A percentile compares a stretch with the other conserved stretches of the same genome.
phyloP scores from a whole-genome alignment of 2,329 filamentous ascomycete genomes.

The Colletotrichum caudatum region DNA sequence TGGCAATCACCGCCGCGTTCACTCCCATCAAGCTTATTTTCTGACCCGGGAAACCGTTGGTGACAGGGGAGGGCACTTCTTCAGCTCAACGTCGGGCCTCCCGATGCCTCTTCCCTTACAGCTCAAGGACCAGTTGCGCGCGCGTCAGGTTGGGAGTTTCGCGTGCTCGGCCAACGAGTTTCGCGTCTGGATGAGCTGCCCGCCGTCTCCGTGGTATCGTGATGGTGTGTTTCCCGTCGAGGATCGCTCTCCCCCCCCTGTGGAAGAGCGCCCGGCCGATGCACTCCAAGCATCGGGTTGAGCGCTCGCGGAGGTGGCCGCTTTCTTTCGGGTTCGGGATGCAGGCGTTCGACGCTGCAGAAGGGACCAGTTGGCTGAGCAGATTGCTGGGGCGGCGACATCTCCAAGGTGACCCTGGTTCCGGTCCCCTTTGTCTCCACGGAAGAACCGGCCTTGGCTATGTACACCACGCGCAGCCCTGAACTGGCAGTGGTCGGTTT shows the following conservation, averaged over 20 bases:
- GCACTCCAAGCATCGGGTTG: slow-evolving; percentile 11
- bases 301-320: slow-evolving; percentile 48
- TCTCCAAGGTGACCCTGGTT: slow-evolving; percentile 55
- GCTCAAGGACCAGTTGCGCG: too few relatives aligned
- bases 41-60: too few relatives aligned
- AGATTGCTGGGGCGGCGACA: not conserved
- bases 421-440: slow-evolving; percentile 57
- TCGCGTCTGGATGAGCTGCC: too few relatives aligned
- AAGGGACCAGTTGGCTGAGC: not conserved
- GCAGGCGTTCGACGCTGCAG: slow-evolving; percentile 18
- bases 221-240: not conserved
- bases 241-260: slow-evolving; percentile 44
- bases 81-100: too few relatives aligned
- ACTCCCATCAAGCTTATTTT: too few relatives aligned
- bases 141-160: not conserved
- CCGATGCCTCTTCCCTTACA: too few relatives aligned
- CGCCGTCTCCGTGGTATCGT: too few relatives aligned
- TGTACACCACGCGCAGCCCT: slow-evolving; percentile 60
- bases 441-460: slow-evolving; percentile 51
- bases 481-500: slow-evolving; percentile 60
- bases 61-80: too few relatives aligned
- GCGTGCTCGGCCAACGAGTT: not conserved
- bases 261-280: slow-evolving; percentile 41
- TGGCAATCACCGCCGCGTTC: too few relatives aligned
- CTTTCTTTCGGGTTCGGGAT: slow-evolving; percentile 55